Percentiles rank a stretch among this genome's conserved stretches.
Conservation (phyloP, 345 rosid species). For the Camelina neglecta region DNA sequence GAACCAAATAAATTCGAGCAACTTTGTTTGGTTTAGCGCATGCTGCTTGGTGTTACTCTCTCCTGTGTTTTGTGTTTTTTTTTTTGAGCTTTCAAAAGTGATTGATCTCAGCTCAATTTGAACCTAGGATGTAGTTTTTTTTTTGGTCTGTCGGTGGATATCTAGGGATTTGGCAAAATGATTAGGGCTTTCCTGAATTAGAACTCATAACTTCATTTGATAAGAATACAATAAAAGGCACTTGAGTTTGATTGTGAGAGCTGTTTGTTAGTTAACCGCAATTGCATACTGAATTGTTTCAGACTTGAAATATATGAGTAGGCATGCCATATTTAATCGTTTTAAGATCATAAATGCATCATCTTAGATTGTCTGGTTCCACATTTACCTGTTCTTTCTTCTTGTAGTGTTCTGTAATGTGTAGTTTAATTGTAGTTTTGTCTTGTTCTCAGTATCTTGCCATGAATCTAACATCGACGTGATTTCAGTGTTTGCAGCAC, state of each 20-base stretch:
- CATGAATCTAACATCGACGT: constrained; percentile 10
- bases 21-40: constrained; percentile 6
- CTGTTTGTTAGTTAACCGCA: not conserved
- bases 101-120: constrained; percentile 25
- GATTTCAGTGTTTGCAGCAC: constrained; percentile 29
- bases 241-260: not conserved
- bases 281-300: no score
- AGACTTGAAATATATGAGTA: not conserved
- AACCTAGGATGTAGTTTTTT: not conserved
- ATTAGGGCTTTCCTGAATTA: constrained; percentile 2
- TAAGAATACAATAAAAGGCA: not conserved
- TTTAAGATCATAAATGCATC: constrained; percentile 4
- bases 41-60: constrained; percentile 8
- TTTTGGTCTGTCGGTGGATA: constrained; percentile 7
- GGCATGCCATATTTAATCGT: not conserved
- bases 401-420: no score
- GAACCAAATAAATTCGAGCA: constrained; percentile 27
- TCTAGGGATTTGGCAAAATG: constrained; percentile 12
- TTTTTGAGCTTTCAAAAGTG: constrained; percentile 1
- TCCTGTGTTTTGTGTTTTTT: not conserved
- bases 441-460: not conserved
- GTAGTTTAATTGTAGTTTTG: no score
- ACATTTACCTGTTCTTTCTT: not conserved
- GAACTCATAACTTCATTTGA: not conserved
- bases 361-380: not conserved